Conservation (phyloP, 1,284 basidiomycete species). For the Pseudomicrostroma phylloplanum region DNA sequence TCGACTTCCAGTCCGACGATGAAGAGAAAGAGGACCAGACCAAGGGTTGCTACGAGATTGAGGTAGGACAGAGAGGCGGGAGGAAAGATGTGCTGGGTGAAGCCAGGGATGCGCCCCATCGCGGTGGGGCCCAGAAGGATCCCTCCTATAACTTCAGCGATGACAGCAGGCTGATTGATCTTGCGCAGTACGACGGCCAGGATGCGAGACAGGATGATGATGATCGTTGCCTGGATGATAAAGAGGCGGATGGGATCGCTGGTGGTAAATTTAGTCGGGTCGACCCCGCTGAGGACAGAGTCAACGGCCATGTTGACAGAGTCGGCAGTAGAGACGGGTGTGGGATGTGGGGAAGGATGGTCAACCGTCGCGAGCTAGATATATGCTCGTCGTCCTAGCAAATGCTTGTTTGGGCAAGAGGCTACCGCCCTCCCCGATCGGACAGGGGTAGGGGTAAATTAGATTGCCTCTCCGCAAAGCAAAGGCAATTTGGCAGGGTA, state of each 20-base stretch:
- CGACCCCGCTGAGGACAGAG: conserved; percentile 60
- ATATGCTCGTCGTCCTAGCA: too few relatives aligned
- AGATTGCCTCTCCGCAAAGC: too few relatives aligned
- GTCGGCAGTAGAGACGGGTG: too few relatives aligned
- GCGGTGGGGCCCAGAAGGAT: conserved; percentile 59
- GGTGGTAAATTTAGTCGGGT: conserved; percentile 61
- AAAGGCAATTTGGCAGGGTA: too few relatives aligned
- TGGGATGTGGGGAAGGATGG: too few relatives aligned
- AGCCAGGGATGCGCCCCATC: conserved; percentile 42
- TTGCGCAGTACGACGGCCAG: conserved; percentile 62
- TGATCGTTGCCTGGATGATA: conserved; percentile 67
- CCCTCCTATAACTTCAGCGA: conserved; percentile 79
- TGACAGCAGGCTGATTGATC: conserved; percentile 76
- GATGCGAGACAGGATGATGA: conserved; percentile 68
- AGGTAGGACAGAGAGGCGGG: conserved; percentile 67
- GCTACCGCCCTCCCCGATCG: too few relatives aligned
- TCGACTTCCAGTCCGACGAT: conserved; percentile 91
- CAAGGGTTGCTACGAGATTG: conserved; percentile 82
- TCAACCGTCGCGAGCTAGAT: too few relatives aligned
- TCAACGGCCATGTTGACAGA: conserved; percentile 6
- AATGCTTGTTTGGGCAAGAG: too few relatives aligned
- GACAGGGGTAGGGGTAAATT: too few relatives aligned
- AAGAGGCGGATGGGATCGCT: conserved; percentile 70
- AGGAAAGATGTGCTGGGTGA: conserved; percentile 45
- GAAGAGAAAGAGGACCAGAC: conserved; percentile 61